These are phyloP conservation scores for Mortierella sp. DNA, from an alignment of 371 early-diverging fungal genomes.

Conservation along the genomic window DNA sequence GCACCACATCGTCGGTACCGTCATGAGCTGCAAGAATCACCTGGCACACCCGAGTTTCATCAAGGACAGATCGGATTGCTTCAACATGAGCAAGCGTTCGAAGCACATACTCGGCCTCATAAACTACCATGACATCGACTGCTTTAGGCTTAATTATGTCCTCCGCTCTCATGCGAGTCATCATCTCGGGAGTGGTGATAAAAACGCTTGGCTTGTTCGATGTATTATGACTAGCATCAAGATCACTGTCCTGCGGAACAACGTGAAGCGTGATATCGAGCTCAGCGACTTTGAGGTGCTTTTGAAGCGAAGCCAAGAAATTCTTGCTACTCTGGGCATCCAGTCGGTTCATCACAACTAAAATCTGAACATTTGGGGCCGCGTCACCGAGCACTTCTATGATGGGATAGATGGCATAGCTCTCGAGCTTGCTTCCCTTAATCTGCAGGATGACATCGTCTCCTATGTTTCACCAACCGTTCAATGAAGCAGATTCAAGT, in stretches of 20 bases:
- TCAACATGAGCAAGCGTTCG: constrained; percentile 1
- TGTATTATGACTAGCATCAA: background rate
- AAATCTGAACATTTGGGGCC: constrained; percentile 10
- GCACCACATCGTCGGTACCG: constrained; percentile 25
- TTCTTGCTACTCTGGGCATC: constrained; percentile 22
- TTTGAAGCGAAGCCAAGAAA: constrained; percentile 16
- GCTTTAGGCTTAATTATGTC: constrained; percentile 10
- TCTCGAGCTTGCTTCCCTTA: constrained; percentile 20
- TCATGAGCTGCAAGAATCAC: constrained; percentile 29
- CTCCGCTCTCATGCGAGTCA: constrained; percentile 13
- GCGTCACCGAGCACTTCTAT: constrained; percentile 31
- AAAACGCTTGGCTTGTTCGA: constrained; percentile 17
- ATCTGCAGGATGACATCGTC: constrained; percentile 39
- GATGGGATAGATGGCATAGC: constrained; percentile 15
- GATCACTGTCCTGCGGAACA: constrained; percentile 9
- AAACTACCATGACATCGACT: constrained; percentile 27
- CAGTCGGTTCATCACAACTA: constrained; percentile 35
- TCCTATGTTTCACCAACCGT: constrained; percentile 26
- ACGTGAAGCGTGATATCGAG: constrained; percentile 2
- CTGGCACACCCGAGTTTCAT: constrained; percentile 20
- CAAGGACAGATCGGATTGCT: constrained; percentile 5
- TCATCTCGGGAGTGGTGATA: constrained; percentile 25
- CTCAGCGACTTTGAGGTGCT: constrained; percentile 10
- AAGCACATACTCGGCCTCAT: constrained; percentile 48
- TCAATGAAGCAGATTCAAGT: too few species aligned